A percentile compares a stretch with the other conserved stretches of the same genome.
phyloP scores from a whole-genome alignment of 2,329 filamentous ascomycete genomes.

The Pseudogymnoascus sp. region DNA sequence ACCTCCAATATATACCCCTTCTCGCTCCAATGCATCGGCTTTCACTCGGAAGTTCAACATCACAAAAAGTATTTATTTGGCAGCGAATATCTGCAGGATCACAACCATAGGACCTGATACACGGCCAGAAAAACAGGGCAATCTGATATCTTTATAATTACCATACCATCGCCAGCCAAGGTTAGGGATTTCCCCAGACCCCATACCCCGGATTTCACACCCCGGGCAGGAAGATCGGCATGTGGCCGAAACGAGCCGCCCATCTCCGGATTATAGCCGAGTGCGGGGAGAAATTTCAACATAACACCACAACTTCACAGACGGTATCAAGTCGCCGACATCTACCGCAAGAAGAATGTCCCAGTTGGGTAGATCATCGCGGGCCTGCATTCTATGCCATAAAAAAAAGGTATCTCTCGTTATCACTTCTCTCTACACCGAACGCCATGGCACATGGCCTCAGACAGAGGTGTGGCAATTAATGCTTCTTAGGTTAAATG shows the following conservation, averaged over 20 bases:
- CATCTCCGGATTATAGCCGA: constrained; percentile 9
- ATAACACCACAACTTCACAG: neutral
- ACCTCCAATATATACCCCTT: constrained; percentile 9
- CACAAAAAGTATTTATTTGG: neutral
- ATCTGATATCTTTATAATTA: neutral
- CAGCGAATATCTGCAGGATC: neutral
- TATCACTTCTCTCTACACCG: neutral
- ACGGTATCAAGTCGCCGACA: neutral
- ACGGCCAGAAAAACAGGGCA: neutral
- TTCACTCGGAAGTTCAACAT: constrained; percentile 1
- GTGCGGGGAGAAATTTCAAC: constrained; percentile 5
- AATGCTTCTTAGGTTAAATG: constrained; percentile 7
- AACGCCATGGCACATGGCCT: neutral
- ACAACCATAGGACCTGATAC: neutral
- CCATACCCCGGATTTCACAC: neutral
- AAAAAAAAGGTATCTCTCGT: constrained; percentile 8
- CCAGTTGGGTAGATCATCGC: neutral
- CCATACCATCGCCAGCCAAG: neutral
- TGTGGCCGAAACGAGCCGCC: neutral
- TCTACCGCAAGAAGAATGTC: constrained; percentile 3
- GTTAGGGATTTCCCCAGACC: neutral
- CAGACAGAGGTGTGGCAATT: neutral
- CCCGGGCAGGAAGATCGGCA: neutral
- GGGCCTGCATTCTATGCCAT: constrained; percentile 4
- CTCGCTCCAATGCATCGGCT: neutral